Evolutionary conservation across 78 protist species (phyloP).

Genomic region (Dictyostelium brefeldianum): DNA sequence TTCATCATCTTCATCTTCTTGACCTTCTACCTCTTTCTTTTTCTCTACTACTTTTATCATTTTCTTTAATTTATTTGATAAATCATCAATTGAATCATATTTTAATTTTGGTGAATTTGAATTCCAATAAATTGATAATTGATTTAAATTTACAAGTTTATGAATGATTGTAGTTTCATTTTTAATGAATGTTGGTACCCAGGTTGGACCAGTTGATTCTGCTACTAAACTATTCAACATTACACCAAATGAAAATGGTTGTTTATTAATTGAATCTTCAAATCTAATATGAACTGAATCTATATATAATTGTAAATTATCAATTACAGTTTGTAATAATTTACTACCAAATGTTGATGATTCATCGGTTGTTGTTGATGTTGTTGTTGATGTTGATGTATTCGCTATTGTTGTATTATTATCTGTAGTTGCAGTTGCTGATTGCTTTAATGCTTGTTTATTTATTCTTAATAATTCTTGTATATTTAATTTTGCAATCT

Average conservation of each 20-base stretch:
- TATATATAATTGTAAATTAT: slow-evolving; percentile 64
- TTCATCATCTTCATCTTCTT: not conserved
- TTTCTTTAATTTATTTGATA: slow-evolving; percentile 8
- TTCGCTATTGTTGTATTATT: not conserved
- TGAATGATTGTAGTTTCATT: slow-evolving; percentile 57
- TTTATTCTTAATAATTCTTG: slow-evolving; percentile 31
- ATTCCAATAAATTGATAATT: slow-evolving; percentile 62
- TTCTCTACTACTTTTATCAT: slow-evolving; percentile 17
- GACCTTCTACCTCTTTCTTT: not conserved
- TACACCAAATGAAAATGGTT: slow-evolving; percentile 58
- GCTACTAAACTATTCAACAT: slow-evolving; percentile 40
- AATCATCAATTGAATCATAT: slow-evolving; percentile 16
- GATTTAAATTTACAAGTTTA: slow-evolving; percentile 23
- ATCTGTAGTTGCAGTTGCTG: not conserved
- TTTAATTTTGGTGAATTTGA: slow-evolving; percentile 19
- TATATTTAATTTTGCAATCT: slow-evolving; percentile 24
- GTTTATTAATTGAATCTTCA: slow-evolving; percentile 31
- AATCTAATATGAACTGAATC: slow-evolving; percentile 76
- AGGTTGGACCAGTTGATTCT: slow-evolving; percentile 53
- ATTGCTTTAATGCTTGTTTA: not conserved
- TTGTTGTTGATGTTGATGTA: not conserved
- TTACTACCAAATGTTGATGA: slow-evolving; percentile 48
- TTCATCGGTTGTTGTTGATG: not conserved
- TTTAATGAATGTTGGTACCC: slow-evolving; percentile 67
- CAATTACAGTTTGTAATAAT: slow-evolving; percentile 55